Evolutionary conservation across 2,329 filamentous ascomycete genomes (phyloP), one percentile per base, ranked within the genome.

Genomic region (Juglanconis sp.): DNA sequence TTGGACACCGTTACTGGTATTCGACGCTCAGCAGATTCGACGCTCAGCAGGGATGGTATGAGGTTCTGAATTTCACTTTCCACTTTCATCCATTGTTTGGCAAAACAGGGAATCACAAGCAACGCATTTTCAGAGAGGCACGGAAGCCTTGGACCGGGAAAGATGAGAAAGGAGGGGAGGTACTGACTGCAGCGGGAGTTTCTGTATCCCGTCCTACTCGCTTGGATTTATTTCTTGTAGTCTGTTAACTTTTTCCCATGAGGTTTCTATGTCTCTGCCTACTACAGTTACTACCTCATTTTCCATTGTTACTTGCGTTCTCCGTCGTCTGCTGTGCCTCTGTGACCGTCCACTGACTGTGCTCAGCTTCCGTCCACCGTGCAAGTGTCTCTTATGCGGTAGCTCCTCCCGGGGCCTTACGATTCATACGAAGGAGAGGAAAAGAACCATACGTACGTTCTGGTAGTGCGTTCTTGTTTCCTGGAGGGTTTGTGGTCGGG

Each of bases 141-240:
- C 13, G 31, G 11, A 8, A 34, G 38, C 9, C 24, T 15, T 31
- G 17, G 32, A 34, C 6, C 38, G 11, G 24, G n/a, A 17, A 24
- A 15, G 34, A 11, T 15, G 1, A 13, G 38, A 24, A 49, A 47
- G 58, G 53, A 17, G 13, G 30, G 13, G n/a, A 5, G 53, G 17
- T 30, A 34, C 7, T 34, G 49, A 34, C 36, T 35, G 34, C 24
- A 51, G 53, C 57, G 48, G 58, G 44, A 30, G 15, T 35, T 42
- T 47, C 9, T 52, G 47, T 17, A 30, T 53, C n/a, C 17, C 47
- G 17, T 47, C 24, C 58, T 11, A 42, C 53, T 53, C 47, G 40
- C 24, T 51, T 60, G n/a, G 44, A 49, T 34, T 53, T 51, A 57
- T 24, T 49, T 53, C 50, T 57, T 40, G 53, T 48, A 57, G 58